These are phyloP conservation scores for Gossypium raimondii DNA, from an alignment of 345 rosid species.

Conservation along the genomic window DNA sequence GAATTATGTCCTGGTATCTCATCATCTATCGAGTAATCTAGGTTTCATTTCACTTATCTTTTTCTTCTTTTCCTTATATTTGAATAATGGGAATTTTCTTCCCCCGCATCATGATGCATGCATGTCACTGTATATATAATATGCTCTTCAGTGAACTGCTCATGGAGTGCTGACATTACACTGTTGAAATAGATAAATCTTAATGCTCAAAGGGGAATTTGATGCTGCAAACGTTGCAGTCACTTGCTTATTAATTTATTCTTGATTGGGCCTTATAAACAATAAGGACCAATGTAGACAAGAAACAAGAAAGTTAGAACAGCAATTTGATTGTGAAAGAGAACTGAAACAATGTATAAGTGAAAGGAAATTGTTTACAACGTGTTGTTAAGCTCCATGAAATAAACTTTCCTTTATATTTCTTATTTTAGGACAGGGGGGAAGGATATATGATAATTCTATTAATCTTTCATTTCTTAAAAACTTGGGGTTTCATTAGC, in stretches of 20 bases:
- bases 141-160: neutral
- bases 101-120: constrained; percentile 1
- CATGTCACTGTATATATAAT: neutral
- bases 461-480: neutral
- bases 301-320: neutral
- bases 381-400: neutral
- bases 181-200: neutral
- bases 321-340: neutral
- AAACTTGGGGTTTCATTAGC: neutral
- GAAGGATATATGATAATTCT: neutral
- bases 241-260: neutral
- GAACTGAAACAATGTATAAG: neutral
- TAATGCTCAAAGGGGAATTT: neutral
- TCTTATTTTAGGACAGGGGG: neutral
- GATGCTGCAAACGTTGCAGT: neutral
- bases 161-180: constrained; percentile 1
- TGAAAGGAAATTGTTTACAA: neutral
- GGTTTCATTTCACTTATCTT: neutral
- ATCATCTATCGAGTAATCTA: neutral
- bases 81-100: constrained; percentile 1
- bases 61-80: neutral
- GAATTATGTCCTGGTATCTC: constrained; percentile 59
- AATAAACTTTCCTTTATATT: neutral
- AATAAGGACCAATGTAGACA: neutral
- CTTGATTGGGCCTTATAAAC: neutral